Evolutionary conservation across 129 eudicot genomes (phyloP).

Genomic region (Sambucus nigra): DNA sequence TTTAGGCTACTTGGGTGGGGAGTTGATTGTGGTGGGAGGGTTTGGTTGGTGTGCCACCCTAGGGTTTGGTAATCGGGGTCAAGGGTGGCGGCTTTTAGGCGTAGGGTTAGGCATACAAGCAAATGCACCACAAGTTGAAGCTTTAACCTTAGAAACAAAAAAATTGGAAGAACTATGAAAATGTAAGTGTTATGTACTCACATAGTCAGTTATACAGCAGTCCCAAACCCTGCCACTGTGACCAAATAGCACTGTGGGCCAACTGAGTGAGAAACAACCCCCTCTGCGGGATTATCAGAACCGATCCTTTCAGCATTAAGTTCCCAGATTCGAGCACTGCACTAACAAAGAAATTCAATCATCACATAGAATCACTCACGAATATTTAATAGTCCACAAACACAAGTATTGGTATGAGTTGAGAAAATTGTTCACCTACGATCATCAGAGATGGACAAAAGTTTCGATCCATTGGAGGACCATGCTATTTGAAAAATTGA

Average conservation of each 20-base stretch:
- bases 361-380: neutral
- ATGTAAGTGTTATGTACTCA: slow-evolving; percentile 29
- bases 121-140: neutral
- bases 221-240: slow-evolving; percentile 99
- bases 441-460: slow-evolving; percentile 88
- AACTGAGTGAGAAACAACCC: slow-evolving; percentile 28
- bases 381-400: neutral
- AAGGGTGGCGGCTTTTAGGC: no score
- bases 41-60: no score
- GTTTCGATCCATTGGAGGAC: slow-evolving; percentile 60
- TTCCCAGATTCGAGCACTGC: slow-evolving; percentile 94
- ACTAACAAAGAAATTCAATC: slow-evolving; percentile 19
- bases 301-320: slow-evolving; percentile 26
- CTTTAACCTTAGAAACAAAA: neutral
- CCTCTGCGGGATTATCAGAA: slow-evolving; percentile 18
- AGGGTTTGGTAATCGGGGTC: no score
- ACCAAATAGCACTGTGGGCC: slow-evolving; percentile 80
- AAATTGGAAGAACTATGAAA: neutral
- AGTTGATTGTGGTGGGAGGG: no score
- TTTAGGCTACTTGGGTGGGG: no score
- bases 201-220: slow-evolving; percentile 76
- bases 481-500: slow-evolving; percentile 83
- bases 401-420: neutral
- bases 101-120: no score
- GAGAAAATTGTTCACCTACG: slow-evolving; percentile 56